Base-by-base conservation (phyloP, 129 eudicot species). In the Centrapalus pauciflorus region DNA sequence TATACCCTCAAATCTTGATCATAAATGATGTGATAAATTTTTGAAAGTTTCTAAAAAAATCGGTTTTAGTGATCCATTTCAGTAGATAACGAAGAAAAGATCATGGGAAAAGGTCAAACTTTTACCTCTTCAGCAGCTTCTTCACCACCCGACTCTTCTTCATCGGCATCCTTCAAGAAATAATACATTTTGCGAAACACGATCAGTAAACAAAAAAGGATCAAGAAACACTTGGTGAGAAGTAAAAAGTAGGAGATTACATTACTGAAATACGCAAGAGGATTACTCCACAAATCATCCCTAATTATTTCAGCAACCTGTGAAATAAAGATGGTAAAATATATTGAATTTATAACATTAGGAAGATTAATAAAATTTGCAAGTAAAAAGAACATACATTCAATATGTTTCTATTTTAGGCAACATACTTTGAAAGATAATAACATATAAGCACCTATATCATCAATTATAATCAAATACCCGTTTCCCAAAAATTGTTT, bases 201-300 rank as follows among this genome's bases (percentile, higher is more conserved):
- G 30, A 32, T 25, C 48, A 72, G 55, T 69, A 49, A 20, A 29
- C 66, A 69, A 4, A 13, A 10, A 51, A 32, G 24, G 20, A 43
- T 64, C 52, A 13, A 26, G 2, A 48, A 48, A 49, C 20, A 3
- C 33, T 4, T 7, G 40, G n/a, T 8, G 32, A 24, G 21, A 7
- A n/a, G 2, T 5, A n/a, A 25, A 0, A 13, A 25, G 40, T n/a
- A n/a, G n/a, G n/a, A 24, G 50, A 16, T 25, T 74, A 91, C 97
- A 77, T 83, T 83, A 73, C 75, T 85, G 61, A 91, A 91, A 67
- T 85, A 91, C 5, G 84, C 54, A 49, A 91, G 90, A 34, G 97
- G 97, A 48, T 91, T 91, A 4, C 94, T 87, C 97, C 97, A 91
- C 64, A 91, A 85, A 65, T 91, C 97, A 67, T 91, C 97, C 82